phyloP scores from a whole-genome alignment of 306 rosid genomes.

The Cucumis melo region DNA sequence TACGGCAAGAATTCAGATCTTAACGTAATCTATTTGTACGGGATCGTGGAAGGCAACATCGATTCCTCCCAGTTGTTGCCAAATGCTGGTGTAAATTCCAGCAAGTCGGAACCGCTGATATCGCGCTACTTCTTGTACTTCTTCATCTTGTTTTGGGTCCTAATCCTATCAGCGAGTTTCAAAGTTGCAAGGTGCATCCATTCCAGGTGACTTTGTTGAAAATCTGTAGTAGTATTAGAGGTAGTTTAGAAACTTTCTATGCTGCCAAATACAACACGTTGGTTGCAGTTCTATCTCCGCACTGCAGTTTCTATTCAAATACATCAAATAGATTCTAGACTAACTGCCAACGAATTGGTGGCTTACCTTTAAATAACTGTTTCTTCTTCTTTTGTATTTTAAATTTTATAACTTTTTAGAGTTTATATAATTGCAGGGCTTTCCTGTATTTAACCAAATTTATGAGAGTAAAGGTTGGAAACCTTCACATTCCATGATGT shows the following conservation, averaged over 20 bases:
- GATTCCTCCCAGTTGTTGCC: conserved; percentile 27
- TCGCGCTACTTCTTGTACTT: conserved; percentile 47
- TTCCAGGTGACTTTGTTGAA: conserved; percentile 17
- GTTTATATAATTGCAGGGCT: background rate
- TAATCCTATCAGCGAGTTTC: conserved; percentile 51
- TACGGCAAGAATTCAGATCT: conserved; percentile 46
- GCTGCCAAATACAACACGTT: conserved; percentile 13
- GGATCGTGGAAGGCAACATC: conserved; percentile 17
- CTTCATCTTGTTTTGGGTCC: conserved; percentile 47
- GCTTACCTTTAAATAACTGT: background rate
- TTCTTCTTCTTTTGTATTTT: background rate
- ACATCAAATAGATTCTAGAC: background rate
- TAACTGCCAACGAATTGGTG: background rate
- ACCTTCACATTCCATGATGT: background rate
- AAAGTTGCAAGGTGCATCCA: conserved; percentile 54
- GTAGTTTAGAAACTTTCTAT: conserved; percentile 13
- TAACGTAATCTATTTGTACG: conserved; percentile 28
- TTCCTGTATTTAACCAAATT: background rate
- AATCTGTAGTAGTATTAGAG: background rate
- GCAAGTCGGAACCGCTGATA: conserved; percentile 46
- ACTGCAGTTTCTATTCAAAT: background rate
- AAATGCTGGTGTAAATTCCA: conserved; percentile 18
- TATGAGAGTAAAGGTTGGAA: background rate
- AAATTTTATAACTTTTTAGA: background rate
- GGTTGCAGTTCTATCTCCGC: conserved; percentile 9